A percentile compares a stretch with the other conserved stretches of the same genome.
Conservation (phyloP, 2,329 filamentous ascomycete species). For the Ambrosiella cleistominuta region DNA sequence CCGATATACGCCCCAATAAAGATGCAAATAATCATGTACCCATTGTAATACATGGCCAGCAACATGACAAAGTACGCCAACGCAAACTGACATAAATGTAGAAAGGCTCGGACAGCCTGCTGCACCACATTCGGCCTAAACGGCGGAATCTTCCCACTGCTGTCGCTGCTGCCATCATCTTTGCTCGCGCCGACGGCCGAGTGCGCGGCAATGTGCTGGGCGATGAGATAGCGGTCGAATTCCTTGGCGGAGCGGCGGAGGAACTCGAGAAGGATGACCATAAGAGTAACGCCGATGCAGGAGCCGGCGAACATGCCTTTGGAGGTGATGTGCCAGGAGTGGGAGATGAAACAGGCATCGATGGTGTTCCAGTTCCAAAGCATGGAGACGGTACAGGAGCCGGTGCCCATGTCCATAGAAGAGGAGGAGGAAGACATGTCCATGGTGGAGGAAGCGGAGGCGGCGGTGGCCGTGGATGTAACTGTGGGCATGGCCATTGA, state of each 20-base stretch:
- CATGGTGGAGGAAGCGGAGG: conserved; percentile 12
- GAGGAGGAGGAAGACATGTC: conserved; percentile 12
- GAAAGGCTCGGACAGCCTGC: conserved; percentile 45
- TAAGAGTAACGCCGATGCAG: conserved; percentile 60
- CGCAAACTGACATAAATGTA: conserved; percentile 56
- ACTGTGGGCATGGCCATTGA: neutral
- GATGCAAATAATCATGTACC: conserved; percentile 67
- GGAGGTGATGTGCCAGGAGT: conserved; percentile 52
- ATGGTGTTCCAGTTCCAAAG: conserved; percentile 64
- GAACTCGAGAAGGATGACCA: conserved; percentile 55
- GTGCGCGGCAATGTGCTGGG: conserved; percentile 23
- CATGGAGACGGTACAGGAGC: conserved; percentile 36
- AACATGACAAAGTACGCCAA: conserved; percentile 69
- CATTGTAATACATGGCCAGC: conserved; percentile 45
- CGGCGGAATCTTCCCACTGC: conserved; percentile 16
- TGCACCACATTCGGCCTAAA: conserved; percentile 44
- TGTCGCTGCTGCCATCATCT: conserved; percentile 3
- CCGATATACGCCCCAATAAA: conserved; percentile 60
- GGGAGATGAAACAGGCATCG: conserved; percentile 54
- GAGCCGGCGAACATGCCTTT: conserved; percentile 58
- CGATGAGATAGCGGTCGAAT: conserved; percentile 50
- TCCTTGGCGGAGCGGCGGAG: conserved; percentile 54
- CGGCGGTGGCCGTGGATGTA: conserved; percentile 12
- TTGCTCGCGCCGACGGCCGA: conserved; percentile 12
- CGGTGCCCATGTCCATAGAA: conserved; percentile 14